A percentile compares a stretch with the other conserved stretches of the same genome.
These are phyloP conservation scores for Pythium dissimile DNA, from an alignment of 352 stramenopile species.

Conservation along the genomic window DNA sequence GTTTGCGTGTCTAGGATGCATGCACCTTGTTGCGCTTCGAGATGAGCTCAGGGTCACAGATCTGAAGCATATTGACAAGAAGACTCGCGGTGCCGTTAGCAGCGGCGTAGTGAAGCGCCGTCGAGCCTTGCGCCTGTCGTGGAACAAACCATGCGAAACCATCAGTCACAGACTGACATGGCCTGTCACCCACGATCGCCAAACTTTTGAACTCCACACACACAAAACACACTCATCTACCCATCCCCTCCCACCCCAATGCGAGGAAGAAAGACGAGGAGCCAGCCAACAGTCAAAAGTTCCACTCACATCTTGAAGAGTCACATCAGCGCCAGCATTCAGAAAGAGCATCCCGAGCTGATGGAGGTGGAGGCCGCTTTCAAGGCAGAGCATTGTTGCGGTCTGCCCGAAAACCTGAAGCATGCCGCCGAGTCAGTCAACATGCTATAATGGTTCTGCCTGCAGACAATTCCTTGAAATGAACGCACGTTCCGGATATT, in stretches of 20 bases:
- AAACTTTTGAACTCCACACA: no score
- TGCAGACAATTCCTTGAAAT: no score
- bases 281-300: no score
- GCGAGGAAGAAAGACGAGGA: no score
- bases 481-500: conserved; percentile 60
- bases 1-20: background rate
- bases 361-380: conserved; percentile 53
- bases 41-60: conserved; percentile 50
- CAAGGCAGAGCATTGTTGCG: conserved; percentile 62
- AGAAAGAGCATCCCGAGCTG: conserved; percentile 74
- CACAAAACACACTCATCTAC: no score
- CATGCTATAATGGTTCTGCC: background rate
- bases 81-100: conserved; percentile 53
- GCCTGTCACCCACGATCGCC: background rate
- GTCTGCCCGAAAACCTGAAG: conserved; percentile 72
- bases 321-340: conserved; percentile 55
- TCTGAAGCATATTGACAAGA: conserved; percentile 58
- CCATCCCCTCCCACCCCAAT: background rate
- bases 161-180: background rate
- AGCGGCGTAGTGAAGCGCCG: conserved; percentile 62
- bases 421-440: background rate
- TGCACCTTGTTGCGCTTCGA: conserved; percentile 58
- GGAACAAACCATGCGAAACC: background rate
- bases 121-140: conserved; percentile 63
- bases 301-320: conserved; percentile 54